A percentile compares a stretch with the other conserved stretches of the same genome.
Evolutionary conservation across 495 filamentous ascomycete species (phyloP).

Genomic region (Cercophora newfieldiana): DNA sequence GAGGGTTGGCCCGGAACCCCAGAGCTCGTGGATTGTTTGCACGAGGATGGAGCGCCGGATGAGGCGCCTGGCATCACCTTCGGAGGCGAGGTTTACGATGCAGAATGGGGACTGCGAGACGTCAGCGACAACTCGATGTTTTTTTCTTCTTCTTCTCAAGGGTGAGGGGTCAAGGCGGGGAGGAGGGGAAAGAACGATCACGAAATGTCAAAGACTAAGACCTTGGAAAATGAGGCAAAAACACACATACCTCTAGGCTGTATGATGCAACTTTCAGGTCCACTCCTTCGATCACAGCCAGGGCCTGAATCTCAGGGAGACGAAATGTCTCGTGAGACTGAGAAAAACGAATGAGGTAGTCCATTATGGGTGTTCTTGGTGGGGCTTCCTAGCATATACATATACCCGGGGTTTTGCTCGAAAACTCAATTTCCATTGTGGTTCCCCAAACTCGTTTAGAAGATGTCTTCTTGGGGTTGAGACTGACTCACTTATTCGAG

Average conservation of each 20-base stretch:
- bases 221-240: conserved; percentile 9
- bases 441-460: background rate
- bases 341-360: conserved; percentile 87
- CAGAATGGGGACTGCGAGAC: conserved; percentile 78
- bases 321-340: conserved; percentile 91
- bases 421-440: background rate
- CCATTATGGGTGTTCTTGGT: conserved; percentile 45
- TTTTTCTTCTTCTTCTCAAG: conserved; percentile 13
- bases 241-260: conserved; percentile 68
- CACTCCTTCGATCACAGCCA: conserved; percentile 68
- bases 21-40: conserved; percentile 83
- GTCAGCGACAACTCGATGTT: conserved; percentile 15
- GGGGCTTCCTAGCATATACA: background rate
- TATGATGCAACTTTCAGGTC: conserved; percentile 73
- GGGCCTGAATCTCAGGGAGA: conserved; percentile 77
- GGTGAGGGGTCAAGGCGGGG: conserved; percentile 14
- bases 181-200: background rate
- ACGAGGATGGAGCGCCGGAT: conserved; percentile 75
- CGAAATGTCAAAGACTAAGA: background rate
- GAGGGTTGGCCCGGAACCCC: conserved; percentile 72
- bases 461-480: background rate
- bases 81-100: conserved; percentile 67
- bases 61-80: conserved; percentile 62
- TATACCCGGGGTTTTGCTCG: conserved; percentile 5
- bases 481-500: conserved; percentile 9